Base-by-base conservation (phyloP, 148 eudicot species). In the Chenopodium berlandieri region DNA sequence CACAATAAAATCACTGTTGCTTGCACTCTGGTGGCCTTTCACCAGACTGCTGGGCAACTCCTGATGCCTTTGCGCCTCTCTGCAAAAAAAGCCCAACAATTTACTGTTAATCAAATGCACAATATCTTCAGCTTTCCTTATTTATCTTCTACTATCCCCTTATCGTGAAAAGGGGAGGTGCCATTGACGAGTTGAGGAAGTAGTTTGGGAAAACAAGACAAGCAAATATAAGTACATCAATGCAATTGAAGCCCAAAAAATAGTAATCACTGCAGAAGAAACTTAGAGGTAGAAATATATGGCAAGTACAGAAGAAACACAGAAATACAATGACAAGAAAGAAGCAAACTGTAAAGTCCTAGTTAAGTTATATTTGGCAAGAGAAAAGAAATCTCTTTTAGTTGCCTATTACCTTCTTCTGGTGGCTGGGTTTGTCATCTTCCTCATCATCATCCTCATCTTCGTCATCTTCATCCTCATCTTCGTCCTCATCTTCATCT, bases 1-100 rank as follows among this genome's bases (percentile, higher is more conserved):
- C 22, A 50, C 6, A 34, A 40, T 17, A 17, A 3, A 8, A 54
- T 82, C 82, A 94, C 83, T 91, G 97, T 76, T 92, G 91, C 91
- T 91, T 91, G 91, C 98, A 92, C 82, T 91, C 97, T 7, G 95
- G 92, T 31, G 92, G 98, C 54, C 91, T 91, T 88, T 94, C 98
- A 22, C 79, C 87, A 63, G 82, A 82, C 47, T 88, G 91, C 62
- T 84, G 91, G 12, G 70, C 86, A 70, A 25, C 75, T 65, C 70
- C 84, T 25, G 44, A 88, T 16, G 86, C 82, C 82, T 80, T 87
- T 9, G 86, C 83, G 82, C 83, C 90, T 95, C 91, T 87, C 83
- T 88, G 78, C 66, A 65, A 56, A 17, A 40, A 32, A 22, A 67
- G 30, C 3, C 4, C 31, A 75, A 56, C 44, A 17, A 17, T n/a